These are phyloP conservation scores for Lentinula edodes DNA, from an alignment of 768 basidiomycete species.

Conservation along the genomic window DNA sequence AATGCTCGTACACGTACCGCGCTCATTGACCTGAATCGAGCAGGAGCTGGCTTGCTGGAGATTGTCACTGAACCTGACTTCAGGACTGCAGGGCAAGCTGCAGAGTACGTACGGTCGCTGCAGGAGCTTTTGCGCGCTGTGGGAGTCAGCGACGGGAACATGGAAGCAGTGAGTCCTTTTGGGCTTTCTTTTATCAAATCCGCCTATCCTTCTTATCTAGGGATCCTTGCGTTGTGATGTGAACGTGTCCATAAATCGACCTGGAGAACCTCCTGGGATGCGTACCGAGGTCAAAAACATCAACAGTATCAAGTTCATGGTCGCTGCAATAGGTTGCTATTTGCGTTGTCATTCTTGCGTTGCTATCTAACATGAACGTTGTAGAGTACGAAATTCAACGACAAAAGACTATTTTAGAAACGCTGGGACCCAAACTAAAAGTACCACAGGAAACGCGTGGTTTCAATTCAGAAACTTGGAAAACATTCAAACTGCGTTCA, in stretches of 20 bases:
- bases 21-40: conserved; percentile 84
- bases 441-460: conserved; percentile 88
- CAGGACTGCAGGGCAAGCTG: conserved; percentile 89
- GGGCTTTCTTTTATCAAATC: background rate
- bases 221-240: conserved; percentile 94
- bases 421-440: conserved; percentile 15
- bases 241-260: conserved; percentile 83
- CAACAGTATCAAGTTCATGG: conserved; percentile 84
- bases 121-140: conserved; percentile 78
- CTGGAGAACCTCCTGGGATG: conserved; percentile 61
- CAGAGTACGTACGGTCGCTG: conserved; percentile 75
- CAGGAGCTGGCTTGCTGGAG: conserved; percentile 88
- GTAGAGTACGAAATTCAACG: conserved; percentile 71
- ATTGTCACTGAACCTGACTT: conserved; percentile 95
- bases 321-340: conserved; percentile 70
- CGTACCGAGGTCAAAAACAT: conserved; percentile 97
- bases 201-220: conserved; percentile 31
- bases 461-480: conserved; percentile 74
- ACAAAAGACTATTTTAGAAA: conserved; percentile 55
- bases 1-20: conserved; percentile 45
- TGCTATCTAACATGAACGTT: background rate
- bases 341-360: background rate
- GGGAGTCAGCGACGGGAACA: conserved; percentile 90
- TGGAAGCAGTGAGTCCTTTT: conserved; percentile 73
- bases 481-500: conserved; percentile 77